Evolutionary conservation across 2,329 filamentous ascomycete genomes (phyloP), one percentile per base, ranked within the genome.

Genomic region (Fusarium oligoseptatum): DNA sequence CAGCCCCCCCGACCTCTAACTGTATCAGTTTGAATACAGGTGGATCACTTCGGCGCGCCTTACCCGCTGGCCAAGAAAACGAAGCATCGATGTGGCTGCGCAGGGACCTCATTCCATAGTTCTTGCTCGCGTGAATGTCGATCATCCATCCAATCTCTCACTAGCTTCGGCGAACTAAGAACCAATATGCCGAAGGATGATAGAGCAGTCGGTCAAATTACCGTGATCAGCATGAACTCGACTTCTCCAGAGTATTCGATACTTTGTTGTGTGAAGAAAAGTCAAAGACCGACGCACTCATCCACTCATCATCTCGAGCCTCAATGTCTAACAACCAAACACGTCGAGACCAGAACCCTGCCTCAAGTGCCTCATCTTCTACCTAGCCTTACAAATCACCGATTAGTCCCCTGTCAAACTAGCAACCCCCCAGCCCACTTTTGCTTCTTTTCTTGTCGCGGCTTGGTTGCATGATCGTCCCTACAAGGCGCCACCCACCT

Each of bases 381-480:
- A 7, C 39, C 14, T 20, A n/a, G 6, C n/a, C 20, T 48, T 61
- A 34, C 20, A 36, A 22, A 48, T 45, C 48, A 29, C 3, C 10
- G 60, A 61, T 61, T 61, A 22, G 17, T 43, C 22, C 37, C 57
- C 57, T 43, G 37, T 14, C 27, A 43, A 45, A 45, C 29, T 43
- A 60, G 20, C 17, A n/a, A 8, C 2, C 22, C 39, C 37, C 12
- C 12, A 43, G 17, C 39, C 60, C 60, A 45, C 41, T 48, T 62
- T 62, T 62, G 60, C 60, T 48, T 36, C 60, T 50, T 62, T 62
- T 62, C 41, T 32, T 4, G 60, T 61, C 58, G 20, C 41, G 34
- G 29, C 41, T 24, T 24, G 15, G 36, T 62, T 22, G 39, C 60
- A 34, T 48, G 39, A 61, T 20, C 27, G 43, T 22, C 39, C 27